Evolutionary conservation across 2,329 filamentous ascomycete species (phyloP).

Genomic region (Diaporthe amygdali): DNA sequence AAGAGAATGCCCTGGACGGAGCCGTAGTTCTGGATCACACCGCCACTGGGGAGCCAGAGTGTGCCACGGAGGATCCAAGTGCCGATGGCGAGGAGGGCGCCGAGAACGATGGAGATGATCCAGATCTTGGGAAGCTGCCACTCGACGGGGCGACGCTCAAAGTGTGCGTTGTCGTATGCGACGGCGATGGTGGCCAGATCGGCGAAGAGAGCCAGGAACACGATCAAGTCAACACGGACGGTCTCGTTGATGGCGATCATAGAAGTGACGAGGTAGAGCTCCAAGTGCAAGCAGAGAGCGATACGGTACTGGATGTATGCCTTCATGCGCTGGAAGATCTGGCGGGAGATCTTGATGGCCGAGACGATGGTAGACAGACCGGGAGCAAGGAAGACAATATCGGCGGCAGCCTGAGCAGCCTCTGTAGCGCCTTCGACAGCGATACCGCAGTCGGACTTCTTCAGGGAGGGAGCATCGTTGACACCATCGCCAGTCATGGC

Average conservation of each 20-base stretch:
- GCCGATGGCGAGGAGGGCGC: slow-evolving; percentile 68
- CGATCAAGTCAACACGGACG: slow-evolving; percentile 73
- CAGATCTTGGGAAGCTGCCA: slow-evolving; percentile 85
- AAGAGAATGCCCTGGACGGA: slow-evolving; percentile 77
- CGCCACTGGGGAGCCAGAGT: slow-evolving; percentile 71
- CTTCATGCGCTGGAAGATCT: slow-evolving; percentile 83
- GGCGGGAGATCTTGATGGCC: slow-evolving; percentile 75
- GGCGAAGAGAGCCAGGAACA: slow-evolving; percentile 81
- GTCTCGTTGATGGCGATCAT: slow-evolving; percentile 85
- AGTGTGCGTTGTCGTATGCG: slow-evolving; percentile 81
- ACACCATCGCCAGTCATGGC: slow-evolving; percentile 79
- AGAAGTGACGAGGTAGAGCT: slow-evolving; percentile 77
- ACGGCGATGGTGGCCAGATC: slow-evolving; percentile 81
- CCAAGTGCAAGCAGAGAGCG: slow-evolving; percentile 74
- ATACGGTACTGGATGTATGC: slow-evolving; percentile 80
- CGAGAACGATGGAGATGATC: slow-evolving; percentile 75
- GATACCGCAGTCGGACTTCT: slow-evolving; percentile 77
- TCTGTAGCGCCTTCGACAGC: slow-evolving; percentile 75
- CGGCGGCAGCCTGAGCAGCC: slow-evolving; percentile 73
- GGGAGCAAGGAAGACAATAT: slow-evolving; percentile 77
- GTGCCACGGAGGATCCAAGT: slow-evolving; percentile 78
- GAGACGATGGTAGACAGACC: slow-evolving; percentile 74
- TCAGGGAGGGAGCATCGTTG: slow-evolving; percentile 75
- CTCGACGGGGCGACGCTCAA: slow-evolving; percentile 75
- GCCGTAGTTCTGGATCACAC: slow-evolving; percentile 77